phyloP scores from a whole-genome alignment of 345 rosid genomes.

The Citrus medica region DNA sequence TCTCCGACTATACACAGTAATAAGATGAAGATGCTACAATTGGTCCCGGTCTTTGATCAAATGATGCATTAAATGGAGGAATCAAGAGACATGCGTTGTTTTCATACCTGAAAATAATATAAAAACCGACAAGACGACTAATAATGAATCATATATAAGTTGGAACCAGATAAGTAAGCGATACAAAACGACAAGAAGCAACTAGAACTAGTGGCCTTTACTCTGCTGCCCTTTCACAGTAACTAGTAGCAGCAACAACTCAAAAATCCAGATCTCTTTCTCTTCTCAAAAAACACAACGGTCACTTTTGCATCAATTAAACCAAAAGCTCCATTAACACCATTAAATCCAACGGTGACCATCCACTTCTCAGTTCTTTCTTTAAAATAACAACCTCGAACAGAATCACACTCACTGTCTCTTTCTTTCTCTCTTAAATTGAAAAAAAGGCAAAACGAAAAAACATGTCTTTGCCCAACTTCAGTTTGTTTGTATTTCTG shows the following conservation, averaged over 20 bases:
- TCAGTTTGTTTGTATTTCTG: slow-evolving; percentile 12
- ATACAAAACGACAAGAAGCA: slow-evolving; percentile 6
- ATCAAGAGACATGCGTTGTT: not conserved
- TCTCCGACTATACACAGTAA: too few species aligned
- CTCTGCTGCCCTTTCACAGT: not conserved
- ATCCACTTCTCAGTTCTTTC: not conserved
- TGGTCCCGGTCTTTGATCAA: too few species aligned
- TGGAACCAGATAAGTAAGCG: not conserved
- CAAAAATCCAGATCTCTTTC: slow-evolving; percentile 4
- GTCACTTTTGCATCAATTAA: slow-evolving; percentile 7
- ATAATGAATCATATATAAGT: not conserved
- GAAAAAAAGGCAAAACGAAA: not conserved
- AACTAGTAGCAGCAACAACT: too few species aligned
- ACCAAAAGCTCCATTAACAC: not conserved
- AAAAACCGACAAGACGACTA: not conserved
- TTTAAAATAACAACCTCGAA: not conserved
- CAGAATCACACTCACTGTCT: not conserved
- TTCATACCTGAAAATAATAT: not conserved
- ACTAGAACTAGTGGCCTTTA: not conserved
- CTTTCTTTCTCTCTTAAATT: not conserved
- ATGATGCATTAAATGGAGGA: too few species aligned
- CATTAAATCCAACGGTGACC: not conserved
- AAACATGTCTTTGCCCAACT: not conserved
- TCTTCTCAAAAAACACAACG: slow-evolving; percentile 8
- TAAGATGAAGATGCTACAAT: too few species aligned